phyloP scores from a whole-genome alignment of 2,329 filamentous ascomycete genomes.

The Penicillium sp. region DNA sequence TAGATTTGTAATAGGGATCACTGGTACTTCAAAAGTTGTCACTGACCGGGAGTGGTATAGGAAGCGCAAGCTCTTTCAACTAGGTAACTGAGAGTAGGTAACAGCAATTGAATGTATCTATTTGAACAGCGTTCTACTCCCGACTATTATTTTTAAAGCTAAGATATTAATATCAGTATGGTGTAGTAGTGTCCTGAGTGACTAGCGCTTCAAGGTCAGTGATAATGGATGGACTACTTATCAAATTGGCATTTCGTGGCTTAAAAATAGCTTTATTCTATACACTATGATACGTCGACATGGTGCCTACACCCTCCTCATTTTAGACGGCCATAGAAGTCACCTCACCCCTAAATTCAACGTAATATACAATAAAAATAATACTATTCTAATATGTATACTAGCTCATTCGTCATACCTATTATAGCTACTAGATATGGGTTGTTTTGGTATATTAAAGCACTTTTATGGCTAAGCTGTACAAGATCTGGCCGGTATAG shows the following conservation, averaged over 20 bases:
- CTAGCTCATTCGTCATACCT: constrained; percentile 42
- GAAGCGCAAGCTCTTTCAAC: constrained; percentile 2
- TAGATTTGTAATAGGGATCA: constrained; percentile 7
- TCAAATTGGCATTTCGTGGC: constrained; percentile 38
- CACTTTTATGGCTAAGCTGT: not conserved
- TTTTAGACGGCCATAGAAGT: constrained; percentile 41
- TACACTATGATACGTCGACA: constrained; percentile 29
- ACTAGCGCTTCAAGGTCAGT: no score
- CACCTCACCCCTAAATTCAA: constrained; percentile 33
- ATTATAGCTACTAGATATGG: constrained; percentile 37
- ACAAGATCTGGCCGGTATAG: not conserved
- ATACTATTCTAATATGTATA: constrained; percentile 46
- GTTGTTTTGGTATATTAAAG: no score
- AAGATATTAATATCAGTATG: constrained; percentile 9
- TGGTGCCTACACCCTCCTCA: constrained; percentile 38
- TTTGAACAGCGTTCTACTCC: constrained; percentile 6
- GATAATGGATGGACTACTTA: no score
- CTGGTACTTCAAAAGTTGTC: not conserved
- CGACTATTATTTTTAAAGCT: constrained; percentile 18
- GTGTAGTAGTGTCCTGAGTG: no score
- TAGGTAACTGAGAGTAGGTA: constrained; percentile 20
- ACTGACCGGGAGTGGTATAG: not conserved
- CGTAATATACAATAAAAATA: constrained; percentile 38
- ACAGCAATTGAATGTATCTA: constrained; percentile 20
- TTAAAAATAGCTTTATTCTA: constrained; percentile 40